A percentile compares a stretch with the other conserved stretches of the same genome.
Conservation (phyloP, 441 rosid species). For the Mallotus japonicus region DNA sequence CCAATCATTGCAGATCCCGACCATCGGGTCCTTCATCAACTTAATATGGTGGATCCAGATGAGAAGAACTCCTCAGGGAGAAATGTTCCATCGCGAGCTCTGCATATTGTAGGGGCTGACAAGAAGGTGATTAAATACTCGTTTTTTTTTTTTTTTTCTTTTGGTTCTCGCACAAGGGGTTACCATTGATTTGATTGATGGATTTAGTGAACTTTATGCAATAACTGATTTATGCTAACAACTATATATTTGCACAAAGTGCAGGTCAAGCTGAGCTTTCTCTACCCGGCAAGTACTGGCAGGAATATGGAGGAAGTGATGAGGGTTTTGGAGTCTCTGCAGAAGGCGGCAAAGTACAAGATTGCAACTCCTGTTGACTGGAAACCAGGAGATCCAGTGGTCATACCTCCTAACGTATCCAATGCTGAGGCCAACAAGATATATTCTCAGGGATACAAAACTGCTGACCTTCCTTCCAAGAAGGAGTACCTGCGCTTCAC, state of each 20-base stretch:
- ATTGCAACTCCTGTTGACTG: conserved; percentile 62
- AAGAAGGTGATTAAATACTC: conserved; percentile 37
- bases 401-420: conserved; percentile 51
- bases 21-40: conserved; percentile 50
- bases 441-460: conserved; percentile 63
- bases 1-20: conserved; percentile 73
- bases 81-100: conserved; percentile 64
- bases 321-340: conserved; percentile 67
- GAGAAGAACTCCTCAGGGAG: conserved; percentile 49
- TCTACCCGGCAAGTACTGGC: conserved; percentile 72
- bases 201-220: too few relatives aligned
- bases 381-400: conserved; percentile 71
- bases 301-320: conserved; percentile 82
- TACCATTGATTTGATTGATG: too few relatives aligned
- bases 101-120: conserved; percentile 67
- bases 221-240: too few relatives aligned
- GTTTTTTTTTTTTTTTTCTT: too few relatives aligned
- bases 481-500: conserved; percentile 59
- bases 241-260: neutral
- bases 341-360: conserved; percentile 47
- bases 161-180: too few relatives aligned
- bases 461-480: conserved; percentile 59
- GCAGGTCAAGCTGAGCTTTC: conserved; percentile 70
- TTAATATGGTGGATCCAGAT: conserved; percentile 79
- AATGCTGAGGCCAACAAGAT: conserved; percentile 57